Base-by-base conservation (phyloP, 352 stramenopile genomes). In the Phytopythium boreale region DNA sequence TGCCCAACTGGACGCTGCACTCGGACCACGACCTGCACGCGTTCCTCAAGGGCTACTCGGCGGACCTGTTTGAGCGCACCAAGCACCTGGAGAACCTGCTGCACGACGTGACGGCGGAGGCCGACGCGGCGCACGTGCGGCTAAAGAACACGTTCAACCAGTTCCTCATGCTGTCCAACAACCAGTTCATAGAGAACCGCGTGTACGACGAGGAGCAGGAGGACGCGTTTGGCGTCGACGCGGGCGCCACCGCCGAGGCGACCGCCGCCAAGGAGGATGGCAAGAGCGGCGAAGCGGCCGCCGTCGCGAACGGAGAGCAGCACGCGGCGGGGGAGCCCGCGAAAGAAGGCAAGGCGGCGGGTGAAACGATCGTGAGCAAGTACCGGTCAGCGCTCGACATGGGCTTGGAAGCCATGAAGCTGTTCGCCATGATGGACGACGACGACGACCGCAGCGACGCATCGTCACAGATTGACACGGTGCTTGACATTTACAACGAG, bases 401-500 rank as follows among this genome's bases (percentile, higher is more conserved):
- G 80, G 86, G 86, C 0, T 68, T 93, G 53, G 79, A 89, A 60
- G 86, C 84, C 29, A 89, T 93, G 80, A 95, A 95, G 64, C 75
- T 94, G 14, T 96, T 94, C 47, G 81, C 84, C 17, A 84, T 93
- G 74, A 79, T 90, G 66, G 77, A 93, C 52, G 85, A 93, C 2
- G 81, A 89, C 7, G 80, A 84, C 50, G 79, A 79, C 44, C 72
- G 58, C 26, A 89, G 73, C 34, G 72, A 89, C 39, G 62, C 76
- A 52, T 83, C 72, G 17, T 87, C 71, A 10, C 69, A 78, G 34
- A 82, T 92, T 17, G 81, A 92, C 44, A 89, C 84, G 7, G 84
- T 95, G 41, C 59, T 93, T 51, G 87, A 96, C 58, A 96, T 96
- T 62, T 96, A 96, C 75, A 96, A 96, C 66, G 84, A 94, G 72